Conservation (phyloP, 805 yeast genomes). For the Kluyveromyces siamensis region DNA sequence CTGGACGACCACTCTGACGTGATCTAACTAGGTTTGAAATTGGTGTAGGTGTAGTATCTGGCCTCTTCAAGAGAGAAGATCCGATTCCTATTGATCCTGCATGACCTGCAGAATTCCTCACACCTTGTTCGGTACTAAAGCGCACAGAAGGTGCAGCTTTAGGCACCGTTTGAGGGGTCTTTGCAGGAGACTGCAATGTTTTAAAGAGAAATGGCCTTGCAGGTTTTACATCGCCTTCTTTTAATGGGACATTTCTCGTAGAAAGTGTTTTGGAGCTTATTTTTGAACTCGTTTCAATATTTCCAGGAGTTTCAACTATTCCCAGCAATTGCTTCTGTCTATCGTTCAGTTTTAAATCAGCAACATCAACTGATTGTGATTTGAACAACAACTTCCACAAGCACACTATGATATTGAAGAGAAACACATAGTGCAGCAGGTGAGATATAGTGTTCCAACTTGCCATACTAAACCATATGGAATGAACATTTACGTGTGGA, state of each 20-base stretch:
- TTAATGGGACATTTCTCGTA: background rate
- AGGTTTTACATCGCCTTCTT: slow-evolving; percentile 3
- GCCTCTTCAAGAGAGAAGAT: slow-evolving; percentile 4
- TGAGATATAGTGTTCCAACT: slow-evolving; percentile 16
- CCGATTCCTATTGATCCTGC: background rate
- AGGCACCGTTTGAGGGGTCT: slow-evolving; percentile 1
- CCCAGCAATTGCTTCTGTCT: slow-evolving; percentile 31
- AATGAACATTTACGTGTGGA: slow-evolving; percentile 4
- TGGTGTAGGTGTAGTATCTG: slow-evolving; percentile 22
- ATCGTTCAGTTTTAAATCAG: slow-evolving; percentile 25
- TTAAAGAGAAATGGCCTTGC: slow-evolving; percentile 22
- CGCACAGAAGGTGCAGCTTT: slow-evolving; percentile 1
- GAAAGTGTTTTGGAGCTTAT: background rate
- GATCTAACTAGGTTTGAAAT: slow-evolving; percentile 3
- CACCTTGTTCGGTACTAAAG: background rate
- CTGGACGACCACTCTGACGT: slow-evolving; percentile 11
- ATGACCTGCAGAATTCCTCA: background rate
- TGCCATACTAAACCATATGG: slow-evolving; percentile 3
- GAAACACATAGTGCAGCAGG: slow-evolving; percentile 20
- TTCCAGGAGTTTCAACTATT: slow-evolving; percentile 8
- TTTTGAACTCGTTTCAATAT: background rate
- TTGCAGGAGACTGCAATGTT: slow-evolving; percentile 20
- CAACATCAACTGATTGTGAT: slow-evolving; percentile 21
- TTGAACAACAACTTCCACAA: slow-evolving; percentile 25
- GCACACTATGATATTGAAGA: slow-evolving; percentile 25